Conservation (phyloP, 306 rosid species). For the Cicer pinnatifidum region DNA sequence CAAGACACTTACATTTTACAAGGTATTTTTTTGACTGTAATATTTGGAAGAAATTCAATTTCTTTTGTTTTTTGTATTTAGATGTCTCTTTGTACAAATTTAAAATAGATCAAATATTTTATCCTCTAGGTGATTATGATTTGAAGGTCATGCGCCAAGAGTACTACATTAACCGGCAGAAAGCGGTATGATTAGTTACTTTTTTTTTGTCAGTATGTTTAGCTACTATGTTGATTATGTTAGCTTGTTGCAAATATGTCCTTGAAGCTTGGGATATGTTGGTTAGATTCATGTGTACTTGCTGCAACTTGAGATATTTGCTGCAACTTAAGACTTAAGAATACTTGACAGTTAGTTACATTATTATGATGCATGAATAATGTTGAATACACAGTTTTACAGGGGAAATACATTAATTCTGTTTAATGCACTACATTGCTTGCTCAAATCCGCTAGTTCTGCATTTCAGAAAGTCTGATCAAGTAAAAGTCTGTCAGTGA, state of each 20-base stretch:
- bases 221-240: conserved; percentile 28
- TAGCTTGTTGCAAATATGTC: conserved; percentile 26
- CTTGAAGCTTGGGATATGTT: conserved; percentile 31
- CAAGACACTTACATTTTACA: conserved; percentile 97
- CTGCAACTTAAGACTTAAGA: background rate
- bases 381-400: conserved; percentile 2
- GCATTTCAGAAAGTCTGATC: background rate
- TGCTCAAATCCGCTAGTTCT: background rate
- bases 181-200: conserved; percentile 64
- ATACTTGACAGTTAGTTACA: background rate
- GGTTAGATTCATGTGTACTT: conserved; percentile 19
- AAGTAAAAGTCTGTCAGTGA: background rate
- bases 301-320: conserved; percentile 38
- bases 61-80: background rate
- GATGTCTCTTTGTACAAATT: conserved; percentile 28
- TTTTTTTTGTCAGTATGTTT: conserved; percentile 24
- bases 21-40: conserved; percentile 52
- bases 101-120: conserved; percentile 40
- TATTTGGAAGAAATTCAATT: conserved; percentile 28
- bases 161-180: conserved; percentile 83
- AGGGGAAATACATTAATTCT: background rate
- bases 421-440: conserved; percentile 16
- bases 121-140: conserved; percentile 88
- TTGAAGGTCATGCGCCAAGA: conserved; percentile 99
- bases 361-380: conserved; percentile 23